Base-by-base conservation (phyloP, 768 basidiomycete genomes). In the Macrocybe gigantea region DNA sequence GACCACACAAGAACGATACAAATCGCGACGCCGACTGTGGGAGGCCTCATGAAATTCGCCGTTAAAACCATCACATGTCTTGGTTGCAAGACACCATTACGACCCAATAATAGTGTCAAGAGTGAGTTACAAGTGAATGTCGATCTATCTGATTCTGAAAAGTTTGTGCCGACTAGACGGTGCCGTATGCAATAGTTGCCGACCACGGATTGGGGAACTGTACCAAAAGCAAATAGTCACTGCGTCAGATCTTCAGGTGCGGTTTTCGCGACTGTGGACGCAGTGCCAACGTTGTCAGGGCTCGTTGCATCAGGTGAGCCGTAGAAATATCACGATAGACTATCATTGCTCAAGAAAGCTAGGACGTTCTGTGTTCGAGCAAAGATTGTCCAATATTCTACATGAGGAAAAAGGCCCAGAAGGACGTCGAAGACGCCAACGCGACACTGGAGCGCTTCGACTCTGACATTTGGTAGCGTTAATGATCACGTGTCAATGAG, bases 361-460 rank as follows among this genome's bases (percentile, higher is more conserved):
- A 96, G 90, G 96, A 99, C 61, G 96, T 98, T 7, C 72, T 99
- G 30, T 99, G 95, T 61, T 88, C 91, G 0, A 93, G 90, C 61
- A 94, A 90, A 61, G 96, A 99, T 67, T 99, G 96, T 56, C 96
- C 96, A 0, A 98, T 98, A 51, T 99, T 94, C 67, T 99, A 99
- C 63, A 93, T 96, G 85, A 73, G 96, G 38, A 97, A 97, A 71
- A 97, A 97, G 60, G 85, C 94, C 7, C 96, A 98, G 66, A 97
- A 97, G 64, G 95, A 98, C 60, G 96, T 95, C 0, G 91, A 91
- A 53, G 93, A 97, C 56, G 78, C 88, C 3, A 81, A 79, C 52
- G 61, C 74, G 7, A 75, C 87, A 32, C 64, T 98, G 41, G 90
- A 93, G 54, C 80, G 96, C 11, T 99, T 98, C 62, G 85, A 91